These are phyloP conservation scores for Fistulifera pelliculosa DNA, from an alignment of 108 stramenopile genomes.

Conservation along the genomic window DNA sequence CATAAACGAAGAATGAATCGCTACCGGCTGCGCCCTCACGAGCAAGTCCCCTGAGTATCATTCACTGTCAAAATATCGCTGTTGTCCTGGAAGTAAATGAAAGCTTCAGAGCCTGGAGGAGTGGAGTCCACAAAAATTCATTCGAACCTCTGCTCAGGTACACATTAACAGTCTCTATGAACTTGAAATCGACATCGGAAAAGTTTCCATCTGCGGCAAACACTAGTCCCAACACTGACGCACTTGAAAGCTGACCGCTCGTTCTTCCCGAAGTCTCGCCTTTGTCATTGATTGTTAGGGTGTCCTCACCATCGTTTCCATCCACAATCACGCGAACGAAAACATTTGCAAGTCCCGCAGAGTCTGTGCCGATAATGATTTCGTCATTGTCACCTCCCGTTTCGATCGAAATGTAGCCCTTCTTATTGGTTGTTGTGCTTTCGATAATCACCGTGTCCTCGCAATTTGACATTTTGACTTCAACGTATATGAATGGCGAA, in stretches of 20 bases:
- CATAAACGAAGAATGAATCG: background rate
- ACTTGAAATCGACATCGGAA: no score
- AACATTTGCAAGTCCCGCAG: background rate
- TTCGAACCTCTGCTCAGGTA: background rate
- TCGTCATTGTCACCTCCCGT: conserved; percentile 13
- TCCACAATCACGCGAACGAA: conserved; percentile 6
- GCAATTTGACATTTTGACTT: conserved; percentile 7
- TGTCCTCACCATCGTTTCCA: conserved; percentile 9
- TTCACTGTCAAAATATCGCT: background rate
- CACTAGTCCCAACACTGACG: no score
- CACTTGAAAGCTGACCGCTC: no score
- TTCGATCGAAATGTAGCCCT: conserved; percentile 2
- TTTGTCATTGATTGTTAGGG: conserved; percentile 1
- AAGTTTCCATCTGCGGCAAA: no score
- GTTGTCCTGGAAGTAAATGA: background rate
- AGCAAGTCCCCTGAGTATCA: background rate
- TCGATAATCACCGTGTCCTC: conserved; percentile 10
- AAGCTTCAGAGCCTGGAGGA: background rate
- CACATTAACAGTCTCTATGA: background rate
- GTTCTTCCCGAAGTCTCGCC: background rate
- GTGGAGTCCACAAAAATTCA: background rate
- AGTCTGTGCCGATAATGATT: conserved; percentile 11
- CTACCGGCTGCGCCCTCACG: background rate
- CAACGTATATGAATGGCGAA: background rate
- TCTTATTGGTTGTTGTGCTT: background rate